Base-by-base conservation (phyloP, 768 basidiomycete species). In the Lactifluus echinatus region DNA sequence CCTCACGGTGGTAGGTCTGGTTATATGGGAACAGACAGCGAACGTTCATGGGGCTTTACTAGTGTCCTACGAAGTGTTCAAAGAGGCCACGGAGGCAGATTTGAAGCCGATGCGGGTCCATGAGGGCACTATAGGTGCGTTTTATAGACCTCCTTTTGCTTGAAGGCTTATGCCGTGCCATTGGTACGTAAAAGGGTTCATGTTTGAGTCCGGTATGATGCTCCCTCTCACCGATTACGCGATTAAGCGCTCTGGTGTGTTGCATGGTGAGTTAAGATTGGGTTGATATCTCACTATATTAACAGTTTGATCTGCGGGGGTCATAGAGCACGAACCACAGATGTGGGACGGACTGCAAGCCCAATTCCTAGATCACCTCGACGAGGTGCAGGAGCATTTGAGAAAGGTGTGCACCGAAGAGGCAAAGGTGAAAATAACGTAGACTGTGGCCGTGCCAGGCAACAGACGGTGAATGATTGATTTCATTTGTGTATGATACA, bases 121-220 rank as follows among this genome's bases (percentile, higher is more conserved):
- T 37, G 77, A 82, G 54, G 79, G 76, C 31, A 78, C 78, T 0
- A 74, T 83, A 12, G 76, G 81, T 81, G 58, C 23, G 75, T 57
- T 26, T 39, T 17, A 15, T 17, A 33, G 28, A n/a, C 8, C 24
- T 23, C 15, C 23, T 3, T 37, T 39, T 23, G 14, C 29, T 33
- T 5, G 56, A 52, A 21, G 14, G 17, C 50, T 40, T 44, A 48
- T 29, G 51, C 34, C 36, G n/a, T 26, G 40, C 1, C 17, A 47
- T 46, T 31, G 37, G 2, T 34, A 12, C 42, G 6, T 19, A 12
- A 46, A 19, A 80, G 81, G 76, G 17, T 80, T 83, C 67, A 83
- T 84, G 82, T 80, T 84, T 57, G 82, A 83, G 66, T 76, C 80
- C 3, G 78, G n/a, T n/a, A n/a, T n/a, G n/a, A n/a, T n/a, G 78